Evolutionary conservation across 1,139 yeast species (phyloP), one percentile per base, ranked within the genome.

Genomic region (Candida sojae): DNA sequence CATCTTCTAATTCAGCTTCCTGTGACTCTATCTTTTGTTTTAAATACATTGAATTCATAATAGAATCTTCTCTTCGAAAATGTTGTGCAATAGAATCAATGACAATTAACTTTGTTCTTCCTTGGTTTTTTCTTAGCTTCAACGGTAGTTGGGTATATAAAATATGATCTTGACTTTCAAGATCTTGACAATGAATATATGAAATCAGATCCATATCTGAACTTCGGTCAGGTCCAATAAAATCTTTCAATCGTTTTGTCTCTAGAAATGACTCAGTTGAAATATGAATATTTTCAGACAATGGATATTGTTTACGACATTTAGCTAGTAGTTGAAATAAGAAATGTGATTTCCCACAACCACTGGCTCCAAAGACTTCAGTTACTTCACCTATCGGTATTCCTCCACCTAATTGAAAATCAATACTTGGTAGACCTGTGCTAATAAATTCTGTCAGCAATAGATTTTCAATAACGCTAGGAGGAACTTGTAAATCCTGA

Each of bases 31-130:
- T 50, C 40, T 50, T 52, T 10, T 62, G 58, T 38, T 57, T 57
- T 8, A 75, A 55, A 48, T 62, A 69, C 3, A 59, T 54, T 2
- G 66, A 54, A 51, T 63, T 70, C 44, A 67, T 61, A 6, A 72
- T 63, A 6, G 72, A 70, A 39, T 83, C 73, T 56, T 87, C 95
- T 2, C 86, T 83, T 48, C 97, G 69, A 45, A 86, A 70, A 61
- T 89, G 96, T 53, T 90, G 95, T 0, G 96, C 89, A n/a, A 91
- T 82, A 34, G 96, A 87, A 64, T 91, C 97, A 8, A 91, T 74
- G 0, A 89, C 73, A 0, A 91, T 70, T 21, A 87, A 57, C 40
- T 80, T 84, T 2, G 82, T 73, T 2, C 69, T 60, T 4, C 64
- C 64, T 9, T 60, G 55, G 11, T 73, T 69, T 41, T 75, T 62